Base-by-base conservation (phyloP, 352 stramenopile genomes). In the Phytophthora meadii region DNA sequence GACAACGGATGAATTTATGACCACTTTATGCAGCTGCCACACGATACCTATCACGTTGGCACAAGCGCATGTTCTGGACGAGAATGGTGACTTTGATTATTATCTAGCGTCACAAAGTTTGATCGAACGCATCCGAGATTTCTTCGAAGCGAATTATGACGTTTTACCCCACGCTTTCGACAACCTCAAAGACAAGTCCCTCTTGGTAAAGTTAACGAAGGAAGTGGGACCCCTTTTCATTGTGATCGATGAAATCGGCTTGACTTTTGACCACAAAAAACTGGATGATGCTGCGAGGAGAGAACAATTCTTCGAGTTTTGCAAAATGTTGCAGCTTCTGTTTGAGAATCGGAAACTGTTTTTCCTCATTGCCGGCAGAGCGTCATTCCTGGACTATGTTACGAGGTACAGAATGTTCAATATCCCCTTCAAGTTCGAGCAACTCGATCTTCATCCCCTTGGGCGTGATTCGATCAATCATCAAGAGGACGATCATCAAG, bases 171-270 rank as follows among this genome's bases (percentile, higher is more conserved):
- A 1, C 27, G 27, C 5, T 30, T 30, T 30, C 27, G 27, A 30
- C 27, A 30, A 30, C 27, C 27, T 30, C 27, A 6, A 30, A 30
- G 27, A 30, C 5, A 19, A 34, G 14, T n/a, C 10, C 10, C 10
- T 68, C 45, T 17, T 56, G 12, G 14, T 24, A 11, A 30, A 63
- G 4, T 54, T 70, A 34, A 57, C 42, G 12, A 1, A 22, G 8
- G 53, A 74, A 74, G 66, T 59, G 12, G 66, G 66, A 0, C 48
- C 66, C 11, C 48, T 74, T 11, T 70, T 74, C 17, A 70, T 70
- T 27, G 41, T 70, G 39, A 42, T 74, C 1, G 66, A 70, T 62
- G 49, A 65, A 8, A 70, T 70, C 52, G 60, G 44, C n/a, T 34
- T 36, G 17, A 25, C 44, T 10, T 50, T 50, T 27, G 7, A 48